Conservation (phyloP, 2,329 filamentous ascomycete genomes). For the Gliomastix tumulicola region DNA sequence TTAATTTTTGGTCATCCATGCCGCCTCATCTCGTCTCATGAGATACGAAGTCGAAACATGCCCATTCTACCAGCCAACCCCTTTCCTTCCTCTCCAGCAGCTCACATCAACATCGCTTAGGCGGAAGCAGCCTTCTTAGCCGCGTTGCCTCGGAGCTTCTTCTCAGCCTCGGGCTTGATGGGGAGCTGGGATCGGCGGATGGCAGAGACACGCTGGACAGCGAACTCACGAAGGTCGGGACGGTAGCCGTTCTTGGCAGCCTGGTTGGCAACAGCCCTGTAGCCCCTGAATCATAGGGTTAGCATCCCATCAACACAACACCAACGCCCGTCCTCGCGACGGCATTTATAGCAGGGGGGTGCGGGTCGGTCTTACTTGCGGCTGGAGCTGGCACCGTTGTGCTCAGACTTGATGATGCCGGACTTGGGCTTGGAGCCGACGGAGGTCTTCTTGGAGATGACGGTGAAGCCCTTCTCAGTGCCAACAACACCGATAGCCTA, state of each 20-base stretch:
- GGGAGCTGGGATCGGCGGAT: slow-evolving; percentile 73
- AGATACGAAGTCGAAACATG: background rate
- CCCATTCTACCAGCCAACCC: slow-evolving; percentile 3
- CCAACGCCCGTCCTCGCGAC: too few species aligned
- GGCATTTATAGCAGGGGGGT: too few species aligned
- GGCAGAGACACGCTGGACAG: slow-evolving; percentile 81
- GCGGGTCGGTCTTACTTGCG: slow-evolving; percentile 65
- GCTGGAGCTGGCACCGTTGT: slow-evolving; percentile 64
- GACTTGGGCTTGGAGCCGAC: slow-evolving; percentile 67
- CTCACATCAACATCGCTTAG: slow-evolving; percentile 1
- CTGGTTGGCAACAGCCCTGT: slow-evolving; percentile 77
- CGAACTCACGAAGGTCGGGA: slow-evolving; percentile 65
- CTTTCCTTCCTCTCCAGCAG: slow-evolving; percentile 18
- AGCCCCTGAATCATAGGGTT: slow-evolving; percentile 69
- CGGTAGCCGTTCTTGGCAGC: slow-evolving; percentile 84
- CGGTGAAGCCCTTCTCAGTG: slow-evolving; percentile 68
- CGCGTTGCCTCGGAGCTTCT: slow-evolving; percentile 74
- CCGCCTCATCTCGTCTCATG: background rate
- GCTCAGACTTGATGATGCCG: slow-evolving; percentile 57
- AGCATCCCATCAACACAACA: too few species aligned
- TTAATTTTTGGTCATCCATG: background rate
- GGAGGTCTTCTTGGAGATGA: slow-evolving; percentile 79
- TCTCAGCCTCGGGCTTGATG: slow-evolving; percentile 66
- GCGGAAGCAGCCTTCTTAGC: slow-evolving; percentile 58
- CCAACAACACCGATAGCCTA: slow-evolving; percentile 77